Percentiles rank a stretch among this genome's conserved stretches.
Evolutionary conservation across 768 basidiomycete genomes (phyloP).

Genomic region (Mycena crocata): DNA sequence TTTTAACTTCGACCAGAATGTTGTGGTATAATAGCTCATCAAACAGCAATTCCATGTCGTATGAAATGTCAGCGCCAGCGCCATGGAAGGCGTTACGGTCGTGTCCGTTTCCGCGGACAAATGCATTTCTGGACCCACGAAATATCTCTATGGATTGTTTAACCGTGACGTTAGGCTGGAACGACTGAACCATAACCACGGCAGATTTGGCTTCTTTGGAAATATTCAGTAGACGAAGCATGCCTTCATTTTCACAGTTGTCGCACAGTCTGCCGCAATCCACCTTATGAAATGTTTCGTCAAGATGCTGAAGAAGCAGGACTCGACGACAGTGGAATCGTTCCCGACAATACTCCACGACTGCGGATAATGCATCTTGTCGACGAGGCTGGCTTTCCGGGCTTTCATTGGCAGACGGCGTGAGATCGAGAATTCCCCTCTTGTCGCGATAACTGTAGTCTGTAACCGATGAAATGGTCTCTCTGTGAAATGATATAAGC

Average conservation of each 20-base stretch:
- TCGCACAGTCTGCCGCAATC: neutral
- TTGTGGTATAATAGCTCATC: neutral
- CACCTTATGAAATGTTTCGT: neutral
- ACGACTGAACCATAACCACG: neutral
- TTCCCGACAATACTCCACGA: constrained; percentile 7
- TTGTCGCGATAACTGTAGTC: constrained; percentile 8
- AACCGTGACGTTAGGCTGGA: no score
- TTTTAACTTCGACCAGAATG: neutral
- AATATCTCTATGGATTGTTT: neutral
- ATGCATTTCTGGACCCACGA: neutral
- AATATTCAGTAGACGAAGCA: neutral
- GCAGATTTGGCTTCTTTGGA: neutral
- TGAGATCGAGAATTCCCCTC: neutral
- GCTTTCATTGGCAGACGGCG: neutral
- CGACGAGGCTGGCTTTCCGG: neutral
- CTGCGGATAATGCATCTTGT: neutral
- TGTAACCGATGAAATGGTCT: neutral
- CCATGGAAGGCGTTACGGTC: neutral
- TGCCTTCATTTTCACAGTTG: neutral
- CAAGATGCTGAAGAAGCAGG: constrained; percentile 12
- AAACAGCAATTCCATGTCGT: neutral
- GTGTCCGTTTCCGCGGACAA: neutral
- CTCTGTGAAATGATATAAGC: no score
- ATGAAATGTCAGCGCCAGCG: neutral
- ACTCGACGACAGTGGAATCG: neutral